Evolutionary conservation across 495 filamentous ascomycete species (phyloP).

Genomic region (Aspergillus cristatus): DNA sequence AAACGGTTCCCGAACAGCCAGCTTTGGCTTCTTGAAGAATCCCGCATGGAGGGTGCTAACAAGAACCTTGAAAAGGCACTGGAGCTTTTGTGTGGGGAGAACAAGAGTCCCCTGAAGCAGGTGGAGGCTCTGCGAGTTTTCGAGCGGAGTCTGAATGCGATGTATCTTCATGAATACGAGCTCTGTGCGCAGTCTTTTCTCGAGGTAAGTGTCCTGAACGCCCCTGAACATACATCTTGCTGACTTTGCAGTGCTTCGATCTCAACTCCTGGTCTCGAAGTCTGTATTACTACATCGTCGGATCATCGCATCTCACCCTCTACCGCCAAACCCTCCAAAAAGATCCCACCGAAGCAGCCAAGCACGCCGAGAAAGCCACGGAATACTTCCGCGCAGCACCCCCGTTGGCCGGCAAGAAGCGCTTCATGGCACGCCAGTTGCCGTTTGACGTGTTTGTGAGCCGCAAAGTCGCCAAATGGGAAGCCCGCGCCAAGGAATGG

Average conservation of each 20-base stretch:
- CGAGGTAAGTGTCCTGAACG: slow-evolving; percentile 29
- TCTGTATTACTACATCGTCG: slow-evolving; percentile 86
- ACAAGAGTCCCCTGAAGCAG: slow-evolving; percentile 73
- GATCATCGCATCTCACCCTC: slow-evolving; percentile 62
- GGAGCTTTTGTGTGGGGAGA: slow-evolving; percentile 45
- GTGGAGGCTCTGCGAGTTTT: slow-evolving; percentile 73
- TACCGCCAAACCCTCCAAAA: slow-evolving; percentile 50
- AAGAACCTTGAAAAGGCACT: slow-evolving; percentile 60
- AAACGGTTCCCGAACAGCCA: slow-evolving; percentile 68
- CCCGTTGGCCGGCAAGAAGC: slow-evolving; percentile 70
- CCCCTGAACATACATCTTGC: background rate
- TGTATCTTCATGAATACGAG: slow-evolving; percentile 69
- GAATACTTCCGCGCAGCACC: slow-evolving; percentile 65
- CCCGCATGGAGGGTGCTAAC: slow-evolving; percentile 63
- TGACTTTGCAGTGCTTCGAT: slow-evolving; percentile 50
- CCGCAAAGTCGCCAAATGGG: slow-evolving; percentile 86
- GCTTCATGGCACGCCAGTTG: slow-evolving; percentile 78
- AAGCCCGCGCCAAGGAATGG: slow-evolving; percentile 62
- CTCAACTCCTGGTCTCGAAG: slow-evolving; percentile 88
- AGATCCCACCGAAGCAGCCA: slow-evolving; percentile 41
- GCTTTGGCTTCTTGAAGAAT: slow-evolving; percentile 87
- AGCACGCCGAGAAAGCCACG: slow-evolving; percentile 56
- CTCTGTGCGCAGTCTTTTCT: slow-evolving; percentile 66
- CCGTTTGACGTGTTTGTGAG: slow-evolving; percentile 85
- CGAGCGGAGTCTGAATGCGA: slow-evolving; percentile 68